A percentile compares a stretch with the other conserved stretches of the same genome.
These are phyloP conservation scores for Oenanthe sinensis DNA, from an alignment of 129 eudicot genomes.

Conservation along the genomic window DNA sequence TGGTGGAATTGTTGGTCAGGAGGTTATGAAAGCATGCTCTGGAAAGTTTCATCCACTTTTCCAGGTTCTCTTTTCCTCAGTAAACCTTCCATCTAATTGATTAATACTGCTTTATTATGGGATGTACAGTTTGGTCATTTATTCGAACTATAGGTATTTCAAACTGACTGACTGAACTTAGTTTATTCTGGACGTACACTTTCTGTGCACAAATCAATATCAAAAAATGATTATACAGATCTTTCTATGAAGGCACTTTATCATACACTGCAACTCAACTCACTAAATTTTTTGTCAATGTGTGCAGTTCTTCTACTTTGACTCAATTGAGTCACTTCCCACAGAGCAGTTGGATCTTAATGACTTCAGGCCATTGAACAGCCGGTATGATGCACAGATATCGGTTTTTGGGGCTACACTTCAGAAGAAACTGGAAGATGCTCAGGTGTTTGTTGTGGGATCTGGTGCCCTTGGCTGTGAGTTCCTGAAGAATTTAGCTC, in stretches of 20 bases:
- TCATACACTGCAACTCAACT: neutral
- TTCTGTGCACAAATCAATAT: neutral
- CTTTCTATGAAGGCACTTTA: neutral
- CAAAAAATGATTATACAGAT: neutral
- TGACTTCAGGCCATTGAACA: constrained; percentile 57
- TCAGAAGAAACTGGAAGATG: constrained; percentile 74
- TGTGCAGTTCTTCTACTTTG: constrained; percentile 76
- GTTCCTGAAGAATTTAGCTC: constrained; percentile 78
- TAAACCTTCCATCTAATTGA: neutral
- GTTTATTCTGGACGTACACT: neutral
- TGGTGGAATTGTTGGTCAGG: constrained; percentile 98
- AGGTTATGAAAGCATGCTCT: constrained; percentile 91
- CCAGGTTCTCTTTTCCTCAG: constrained; percentile 40
- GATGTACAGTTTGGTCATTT: neutral
- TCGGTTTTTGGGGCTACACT: constrained; percentile 78
- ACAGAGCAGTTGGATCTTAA: constrained; percentile 44
- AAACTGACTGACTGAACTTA: neutral
- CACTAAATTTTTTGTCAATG: neutral
- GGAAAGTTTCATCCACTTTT: constrained; percentile 93
- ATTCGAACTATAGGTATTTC: neutral
- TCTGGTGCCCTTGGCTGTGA: constrained; percentile 95
- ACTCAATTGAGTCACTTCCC: constrained; percentile 79
- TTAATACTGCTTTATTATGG: neutral
- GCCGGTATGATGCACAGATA: constrained; percentile 86
- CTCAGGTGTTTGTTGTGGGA: constrained; percentile 65